Conservation (phyloP, 345 rosid species). For the Rhodamnia argentea region DNA sequence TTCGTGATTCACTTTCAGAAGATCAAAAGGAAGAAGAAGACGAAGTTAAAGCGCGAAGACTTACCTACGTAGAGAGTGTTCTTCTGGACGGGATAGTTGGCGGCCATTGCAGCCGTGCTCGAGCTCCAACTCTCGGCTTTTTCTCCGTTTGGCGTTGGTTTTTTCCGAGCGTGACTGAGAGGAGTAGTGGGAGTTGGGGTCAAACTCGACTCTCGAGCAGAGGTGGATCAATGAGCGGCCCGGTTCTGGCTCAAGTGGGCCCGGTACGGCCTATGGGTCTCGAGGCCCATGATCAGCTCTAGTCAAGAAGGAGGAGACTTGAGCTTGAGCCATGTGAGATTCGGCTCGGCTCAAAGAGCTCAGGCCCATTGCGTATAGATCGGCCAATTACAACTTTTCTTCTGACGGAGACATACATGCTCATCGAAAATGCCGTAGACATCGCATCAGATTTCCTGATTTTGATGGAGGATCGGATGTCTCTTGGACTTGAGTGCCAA, state of each 20-base stretch:
- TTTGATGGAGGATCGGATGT: neutral
- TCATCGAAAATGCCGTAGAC: neutral
- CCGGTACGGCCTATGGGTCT: neutral
- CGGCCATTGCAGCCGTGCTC: slow-evolving; percentile 1
- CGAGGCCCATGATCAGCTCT: neutral
- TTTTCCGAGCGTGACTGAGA: neutral
- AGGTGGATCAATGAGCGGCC: neutral
- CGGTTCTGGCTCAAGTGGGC: neutral
- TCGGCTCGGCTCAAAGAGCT: neutral
- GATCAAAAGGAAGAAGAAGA: neutral
- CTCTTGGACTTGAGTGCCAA: neutral
- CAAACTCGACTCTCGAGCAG: neutral
- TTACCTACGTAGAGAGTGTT: slow-evolving; percentile 79
- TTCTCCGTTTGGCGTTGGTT: neutral
- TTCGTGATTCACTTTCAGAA: neutral
- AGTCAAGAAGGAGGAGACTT: neutral
- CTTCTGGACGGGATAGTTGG: slow-evolving; percentile 75
- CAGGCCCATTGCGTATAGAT: neutral
- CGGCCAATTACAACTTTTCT: neutral
- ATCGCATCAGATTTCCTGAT: neutral
- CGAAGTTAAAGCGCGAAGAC: neutral
- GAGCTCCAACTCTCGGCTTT: neutral
- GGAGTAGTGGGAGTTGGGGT: neutral
- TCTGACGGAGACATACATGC: neutral
- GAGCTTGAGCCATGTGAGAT: neutral